Percentiles rank a stretch among this genome's conserved stretches.
These are phyloP conservation scores for Trypanosoma rangeli DNA, from an alignment of 208 protist genomes.

Conservation along the genomic window DNA sequence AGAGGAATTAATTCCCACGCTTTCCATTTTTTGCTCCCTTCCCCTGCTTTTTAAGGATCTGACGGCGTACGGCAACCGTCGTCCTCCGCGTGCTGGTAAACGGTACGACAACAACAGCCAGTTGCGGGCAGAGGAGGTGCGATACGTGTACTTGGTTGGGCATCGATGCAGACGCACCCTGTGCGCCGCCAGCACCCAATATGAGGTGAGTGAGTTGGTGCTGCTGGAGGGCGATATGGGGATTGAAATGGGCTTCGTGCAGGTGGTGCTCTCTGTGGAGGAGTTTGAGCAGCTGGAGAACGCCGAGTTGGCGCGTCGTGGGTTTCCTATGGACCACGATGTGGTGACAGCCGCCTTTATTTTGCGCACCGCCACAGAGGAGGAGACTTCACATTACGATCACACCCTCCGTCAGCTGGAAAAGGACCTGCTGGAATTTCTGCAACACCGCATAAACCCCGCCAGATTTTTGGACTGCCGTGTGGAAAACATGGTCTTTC, in stretches of 20 bases:
- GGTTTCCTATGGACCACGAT: conserved; percentile 30
- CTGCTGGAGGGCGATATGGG: conserved; percentile 81
- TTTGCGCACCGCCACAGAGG: conserved; percentile 18
- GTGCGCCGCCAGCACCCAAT: conserved; percentile 28
- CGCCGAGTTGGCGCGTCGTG: conserved; percentile 18
- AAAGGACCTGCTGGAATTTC: conserved; percentile 24
- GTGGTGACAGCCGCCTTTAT: conserved; percentile 30
- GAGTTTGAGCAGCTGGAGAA: conserved; percentile 36
- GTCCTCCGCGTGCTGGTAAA: conserved; percentile 6
- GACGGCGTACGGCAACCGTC: conserved; percentile 9
- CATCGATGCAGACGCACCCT: conserved; percentile 52
- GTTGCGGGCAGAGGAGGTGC: conserved; percentile 2
- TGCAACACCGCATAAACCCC: conserved; percentile 20
- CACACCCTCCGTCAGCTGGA: conserved; percentile 17
- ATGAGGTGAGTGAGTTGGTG: conserved; percentile 42
- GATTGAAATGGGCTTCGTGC: conserved; percentile 56
- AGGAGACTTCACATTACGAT: conserved; percentile 20
- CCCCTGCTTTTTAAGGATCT: conserved; percentile 19
- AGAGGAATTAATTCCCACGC: neutral
- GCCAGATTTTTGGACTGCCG: conserved; percentile 45
- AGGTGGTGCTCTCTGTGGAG: conserved; percentile 29
- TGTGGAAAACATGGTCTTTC: conserved; percentile 64
- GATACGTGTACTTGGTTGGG: conserved; percentile 49
- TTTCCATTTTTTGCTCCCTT: conserved; percentile 11
- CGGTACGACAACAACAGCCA: neutral